These are phyloP conservation scores for Akanthomyces muscarius DNA, from an alignment of 2,329 filamentous ascomycete species.

Conservation along the genomic window DNA sequence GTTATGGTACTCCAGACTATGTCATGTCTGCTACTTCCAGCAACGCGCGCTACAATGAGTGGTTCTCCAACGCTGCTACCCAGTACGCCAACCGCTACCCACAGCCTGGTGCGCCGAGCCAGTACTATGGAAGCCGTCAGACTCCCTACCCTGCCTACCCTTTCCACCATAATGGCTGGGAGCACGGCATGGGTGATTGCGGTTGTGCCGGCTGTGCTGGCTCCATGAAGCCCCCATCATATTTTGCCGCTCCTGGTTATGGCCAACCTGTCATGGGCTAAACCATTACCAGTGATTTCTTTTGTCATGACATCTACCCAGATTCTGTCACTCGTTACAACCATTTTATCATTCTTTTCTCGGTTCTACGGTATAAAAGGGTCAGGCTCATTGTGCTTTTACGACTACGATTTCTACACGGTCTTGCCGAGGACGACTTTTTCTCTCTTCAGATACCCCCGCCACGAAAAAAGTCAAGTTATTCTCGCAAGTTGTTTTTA, in stretches of 20 bases:
- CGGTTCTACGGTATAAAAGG: slow-evolving; percentile 26
- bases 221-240: slow-evolving; percentile 43
- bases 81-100: slow-evolving; percentile 45
- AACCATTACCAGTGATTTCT: slow-evolving; percentile 26
- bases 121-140: slow-evolving; percentile 40
- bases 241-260: slow-evolving; percentile 47
- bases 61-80: slow-evolving; percentile 45
- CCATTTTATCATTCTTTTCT: slow-evolving; percentile 16
- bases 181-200: slow-evolving; percentile 47
- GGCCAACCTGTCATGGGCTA: slow-evolving; percentile 54
- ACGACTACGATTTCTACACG: slow-evolving; percentile 32
- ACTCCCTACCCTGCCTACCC: slow-evolving; percentile 45
- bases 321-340: slow-evolving; percentile 22
- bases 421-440: slow-evolving; percentile 31
- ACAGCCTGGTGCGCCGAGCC: slow-evolving; percentile 37
- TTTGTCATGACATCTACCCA: slow-evolving; percentile 16
- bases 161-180: slow-evolving; percentile 43
- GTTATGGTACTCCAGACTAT: slow-evolving; percentile 59
- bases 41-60: slow-evolving; percentile 55
- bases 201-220: slow-evolving; percentile 45
- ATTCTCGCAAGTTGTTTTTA: slow-evolving; percentile 19
- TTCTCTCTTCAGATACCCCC: slow-evolving; percentile 35
- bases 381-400: slow-evolving; percentile 25
- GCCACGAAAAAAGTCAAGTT: slow-evolving; percentile 33
- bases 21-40: slow-evolving; percentile 51